These are phyloP conservation scores for Kazachstania viticola DNA, from an alignment of 805 yeast genomes.

Conservation along the genomic window DNA sequence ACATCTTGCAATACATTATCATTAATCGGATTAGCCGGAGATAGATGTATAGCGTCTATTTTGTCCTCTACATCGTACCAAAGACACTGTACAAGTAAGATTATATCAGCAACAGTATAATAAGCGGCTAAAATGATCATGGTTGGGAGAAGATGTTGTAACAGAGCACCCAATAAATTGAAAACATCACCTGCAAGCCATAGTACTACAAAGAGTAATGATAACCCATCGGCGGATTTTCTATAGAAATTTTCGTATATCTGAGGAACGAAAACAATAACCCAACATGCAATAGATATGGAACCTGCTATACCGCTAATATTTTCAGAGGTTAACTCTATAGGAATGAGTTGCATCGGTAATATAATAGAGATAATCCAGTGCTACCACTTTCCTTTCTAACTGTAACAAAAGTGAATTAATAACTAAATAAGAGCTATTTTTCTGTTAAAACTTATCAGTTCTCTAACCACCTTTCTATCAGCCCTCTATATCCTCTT, in stretches of 20 bases:
- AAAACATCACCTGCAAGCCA: conserved; percentile 94
- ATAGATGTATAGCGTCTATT: conserved; percentile 66
- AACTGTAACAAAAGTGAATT: too few species aligned
- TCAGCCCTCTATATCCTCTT: too few species aligned
- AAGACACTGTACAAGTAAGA: conserved; percentile 72
- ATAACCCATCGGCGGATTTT: conserved; percentile 81
- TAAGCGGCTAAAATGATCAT: conserved; percentile 89
- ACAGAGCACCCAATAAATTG: conserved; percentile 80
- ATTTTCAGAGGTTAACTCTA: conserved; percentile 54
- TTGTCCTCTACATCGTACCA: conserved; percentile 46
- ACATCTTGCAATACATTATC: conserved; percentile 51
- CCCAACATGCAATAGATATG: conserved; percentile 94
- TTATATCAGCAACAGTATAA: conserved; percentile 83
- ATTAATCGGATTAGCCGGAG: conserved; percentile 78
- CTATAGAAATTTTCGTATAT: conserved; percentile 83
- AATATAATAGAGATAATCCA: too few species aligned
- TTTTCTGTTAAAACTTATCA: too few species aligned
- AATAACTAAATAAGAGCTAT: too few species aligned
- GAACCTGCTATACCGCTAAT: conserved; percentile 65
- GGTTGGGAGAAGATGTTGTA: conserved; percentile 87
- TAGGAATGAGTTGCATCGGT: conserved; percentile 28
- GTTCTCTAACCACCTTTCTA: too few species aligned
- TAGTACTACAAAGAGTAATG: conserved; percentile 70
- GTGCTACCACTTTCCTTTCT: too few species aligned
- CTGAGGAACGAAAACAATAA: conserved; percentile 94